Evolutionary conservation across 306 rosid genomes (phyloP).

Genomic region (Aeschynomene evenia): DNA sequence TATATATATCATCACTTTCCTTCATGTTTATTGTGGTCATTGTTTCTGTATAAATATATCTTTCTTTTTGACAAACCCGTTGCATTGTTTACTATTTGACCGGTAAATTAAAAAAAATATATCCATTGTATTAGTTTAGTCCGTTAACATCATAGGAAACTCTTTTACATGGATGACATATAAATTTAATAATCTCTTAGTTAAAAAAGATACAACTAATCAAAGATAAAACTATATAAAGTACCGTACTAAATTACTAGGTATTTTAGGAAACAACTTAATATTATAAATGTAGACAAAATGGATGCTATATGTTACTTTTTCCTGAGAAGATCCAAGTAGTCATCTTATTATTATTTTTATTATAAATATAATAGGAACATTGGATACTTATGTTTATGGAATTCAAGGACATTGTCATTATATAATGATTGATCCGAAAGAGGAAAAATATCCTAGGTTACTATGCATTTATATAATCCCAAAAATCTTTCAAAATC

Average conservation of each 20-base stretch:
- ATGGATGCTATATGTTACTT: neutral
- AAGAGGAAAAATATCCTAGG: conserved; percentile 28
- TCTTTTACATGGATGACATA: neutral
- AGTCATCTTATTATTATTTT: neutral
- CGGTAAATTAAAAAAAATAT: no score
- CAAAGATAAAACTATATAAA: neutral
- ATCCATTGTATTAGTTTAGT: conserved; percentile 7
- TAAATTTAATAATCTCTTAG: neutral
- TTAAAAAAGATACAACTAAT: no score
- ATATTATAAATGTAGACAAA: conserved; percentile 2
- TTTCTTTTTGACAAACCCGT: neutral
- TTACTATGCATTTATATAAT: conserved; percentile 5
- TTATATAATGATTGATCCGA: conserved; percentile 32
- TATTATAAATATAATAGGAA: conserved; percentile 14
- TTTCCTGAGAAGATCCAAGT: conserved; percentile 11
- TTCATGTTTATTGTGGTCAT: conserved; percentile 1
- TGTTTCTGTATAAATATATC: neutral
- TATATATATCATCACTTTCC: conserved; percentile 25
- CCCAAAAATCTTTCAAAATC: conserved; percentile 9
- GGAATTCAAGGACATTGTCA: conserved; percentile 17
- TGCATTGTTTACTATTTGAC: conserved; percentile 33
- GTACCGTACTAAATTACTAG: neutral
- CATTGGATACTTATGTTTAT: conserved; percentile 19
- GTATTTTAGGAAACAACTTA: neutral
- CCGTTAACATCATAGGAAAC: conserved; percentile 11